Base-by-base conservation (phyloP, 106 monocot species). In the Posidonia australis region DNA sequence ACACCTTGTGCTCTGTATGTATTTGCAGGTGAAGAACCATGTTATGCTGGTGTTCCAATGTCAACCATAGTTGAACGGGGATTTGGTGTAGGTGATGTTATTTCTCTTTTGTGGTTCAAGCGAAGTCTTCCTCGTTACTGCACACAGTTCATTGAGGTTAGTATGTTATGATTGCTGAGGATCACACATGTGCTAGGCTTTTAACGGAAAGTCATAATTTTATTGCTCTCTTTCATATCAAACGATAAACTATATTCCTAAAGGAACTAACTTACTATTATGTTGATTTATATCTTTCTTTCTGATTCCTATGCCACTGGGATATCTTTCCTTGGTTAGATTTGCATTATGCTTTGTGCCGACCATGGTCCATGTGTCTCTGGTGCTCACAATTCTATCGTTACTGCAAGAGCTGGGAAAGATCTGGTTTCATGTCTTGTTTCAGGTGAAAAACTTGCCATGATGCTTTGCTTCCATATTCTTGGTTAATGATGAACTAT, bases 301-400 rank as follows among this genome's bases (percentile, higher is more conserved):
- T 13, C 10, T 62, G 17, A 10, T 2, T 62, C 2, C 44, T 22
- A 46, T 64, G 4, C 18, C 3, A 66, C 47, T 52, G 18, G 17
- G 28, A 21, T 51, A 20, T 12, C 1, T 42, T 25, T 6, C 20
- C 1, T 47, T 36, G 13, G 18, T 46, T 74, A 96, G 90, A 96
- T 96, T 21, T 90, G 90, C 73, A 76, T 96, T 46, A 90, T 96
- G 96, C 59, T 96, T 41, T 96, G 96, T 78, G 96, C 96, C 65
- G 96, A 96, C 68, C 96, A 96, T 73, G 96, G 96, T 55, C 96
- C 96, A 29, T 96, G 96, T 66, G 96, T 96, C 51, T 96, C 96
- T 48, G 96, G 96, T 65, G 96, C 90, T 65, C 96, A 96, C 74
- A 96, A 96, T 49, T 58, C 90, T 63, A 96, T 96, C 46, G 90